phyloP scores from a whole-genome alignment of 129 eudicot genomes.

The Flaveria trinervia region DNA sequence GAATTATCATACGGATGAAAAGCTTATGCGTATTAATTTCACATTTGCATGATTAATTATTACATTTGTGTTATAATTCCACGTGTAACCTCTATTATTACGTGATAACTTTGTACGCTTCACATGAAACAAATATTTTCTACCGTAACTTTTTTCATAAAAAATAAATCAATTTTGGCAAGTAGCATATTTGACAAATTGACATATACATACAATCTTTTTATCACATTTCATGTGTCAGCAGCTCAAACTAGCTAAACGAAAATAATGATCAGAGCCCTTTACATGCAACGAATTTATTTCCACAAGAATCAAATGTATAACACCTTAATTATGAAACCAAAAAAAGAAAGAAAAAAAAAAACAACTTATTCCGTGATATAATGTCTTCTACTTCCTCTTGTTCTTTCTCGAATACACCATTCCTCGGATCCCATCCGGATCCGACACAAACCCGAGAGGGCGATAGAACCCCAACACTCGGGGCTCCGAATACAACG shows the following conservation, averaged over 20 bases:
- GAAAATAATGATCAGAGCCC: background rate
- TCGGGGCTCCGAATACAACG: conserved; percentile 94
- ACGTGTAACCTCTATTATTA: too few species aligned
- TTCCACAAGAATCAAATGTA: background rate
- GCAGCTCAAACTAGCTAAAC: background rate
- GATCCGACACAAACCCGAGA: conserved; percentile 80
- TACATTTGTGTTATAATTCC: too few species aligned
- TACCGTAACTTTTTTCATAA: too few species aligned
- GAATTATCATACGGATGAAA: too few species aligned
- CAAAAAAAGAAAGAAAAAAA: background rate
- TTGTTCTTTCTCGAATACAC: conserved; percentile 68
- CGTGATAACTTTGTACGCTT: too few species aligned
- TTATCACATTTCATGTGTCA: too few species aligned
- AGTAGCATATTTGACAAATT: too few species aligned
- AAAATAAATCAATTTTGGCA: too few species aligned
- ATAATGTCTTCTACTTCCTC: conserved; percentile 23
- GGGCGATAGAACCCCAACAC: conserved; percentile 83
- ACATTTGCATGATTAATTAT: too few species aligned
- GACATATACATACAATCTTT: too few species aligned
- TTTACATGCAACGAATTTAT: background rate
- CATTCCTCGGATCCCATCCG: conserved; percentile 89
- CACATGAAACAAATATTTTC: too few species aligned
- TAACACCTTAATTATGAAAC: background rate
- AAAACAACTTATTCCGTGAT: background rate
- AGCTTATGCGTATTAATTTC: too few species aligned